phyloP scores from a whole-genome alignment of 352 stramenopile genomes.

The Phytophthora pseudosyringae region DNA sequence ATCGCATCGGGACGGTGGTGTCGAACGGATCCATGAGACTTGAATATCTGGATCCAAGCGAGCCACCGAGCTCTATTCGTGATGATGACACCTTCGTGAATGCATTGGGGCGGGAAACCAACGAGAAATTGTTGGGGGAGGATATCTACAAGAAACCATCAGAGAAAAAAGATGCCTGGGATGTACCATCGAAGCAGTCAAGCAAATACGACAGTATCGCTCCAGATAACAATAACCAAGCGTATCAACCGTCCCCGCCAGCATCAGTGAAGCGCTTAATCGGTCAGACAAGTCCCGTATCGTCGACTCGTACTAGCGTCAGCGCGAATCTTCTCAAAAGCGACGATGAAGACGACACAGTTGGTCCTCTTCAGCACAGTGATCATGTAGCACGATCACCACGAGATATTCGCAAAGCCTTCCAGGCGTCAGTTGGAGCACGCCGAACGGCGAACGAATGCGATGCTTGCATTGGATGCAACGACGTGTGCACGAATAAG shows the following conservation, averaged over 20 bases:
- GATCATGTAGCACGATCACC: conserved; percentile 23
- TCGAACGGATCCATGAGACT: conserved; percentile 50
- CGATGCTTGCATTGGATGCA: conserved; percentile 81
- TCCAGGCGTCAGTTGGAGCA: conserved; percentile 30
- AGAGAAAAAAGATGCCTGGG: background rate
- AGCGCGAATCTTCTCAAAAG: conserved; percentile 13
- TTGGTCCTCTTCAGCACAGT: conserved; percentile 18
- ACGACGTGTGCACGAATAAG: conserved; percentile 71
- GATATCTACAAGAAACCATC: background rate
- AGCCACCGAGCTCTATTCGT: conserved; percentile 34
- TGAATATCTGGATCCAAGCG: conserved; percentile 45
- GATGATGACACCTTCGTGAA: conserved; percentile 20
- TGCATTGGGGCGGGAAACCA: conserved; percentile 1
- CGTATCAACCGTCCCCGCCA: conserved; percentile 14
- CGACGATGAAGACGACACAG: conserved; percentile 26
- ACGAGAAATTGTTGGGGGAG: conserved; percentile 6
- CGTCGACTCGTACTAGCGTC: conserved; percentile 10
- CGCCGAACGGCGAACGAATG: conserved; percentile 53
- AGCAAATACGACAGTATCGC: conserved; percentile 15
- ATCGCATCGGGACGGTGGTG: conserved; percentile 26
- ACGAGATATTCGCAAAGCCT: conserved; percentile 19
- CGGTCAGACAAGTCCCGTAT: conserved; percentile 21
- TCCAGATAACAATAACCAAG: conserved; percentile 15
- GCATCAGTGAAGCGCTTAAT: conserved; percentile 19
- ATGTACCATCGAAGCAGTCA: conserved; percentile 9